Base-by-base conservation (phyloP, 1,284 basidiomycete genomes). In the Sphaerobolus stellatus region DNA sequence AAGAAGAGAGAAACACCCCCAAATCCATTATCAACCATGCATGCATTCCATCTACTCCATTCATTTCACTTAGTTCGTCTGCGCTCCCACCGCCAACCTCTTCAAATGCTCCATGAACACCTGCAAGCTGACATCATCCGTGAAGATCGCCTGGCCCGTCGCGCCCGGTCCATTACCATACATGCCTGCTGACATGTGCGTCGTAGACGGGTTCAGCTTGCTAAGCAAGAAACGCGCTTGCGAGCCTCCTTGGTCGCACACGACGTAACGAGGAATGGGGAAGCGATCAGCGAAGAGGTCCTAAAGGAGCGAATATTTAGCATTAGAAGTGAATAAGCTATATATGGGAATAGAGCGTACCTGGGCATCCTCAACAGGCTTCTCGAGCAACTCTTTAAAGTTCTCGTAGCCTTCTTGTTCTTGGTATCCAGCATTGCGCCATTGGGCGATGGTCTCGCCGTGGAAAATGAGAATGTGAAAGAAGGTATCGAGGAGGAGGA, bases 381-480 rank as follows among this genome's bases (percentile, higher is more conserved):
- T 76, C 66, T 94, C 92, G 34, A 99, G 80, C 54, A 98, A 76
- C 73, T 98, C 94, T 68, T 94, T 94, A 75, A 99, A 94, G 75
- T 98, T 98, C 71, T 98, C 97, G 64, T 99, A 98, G 31, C 94
- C 96, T 68, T 98, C 96, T 73, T 98, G 95, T 8, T 99, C 95
- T 68, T 99, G 97, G 69, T 99, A 99, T 6, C 95, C 94, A n/a
- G 94, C 93, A 74, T 99, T 98, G 55, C 96, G 84, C 97, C 97
- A 99, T 71, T 95, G 90, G 0, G 96, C 94, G 52, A 99, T 83
- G 16, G 94, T 94, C 72, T 96, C 94, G 28, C 97, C 97, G 69
- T 99, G 95, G 90, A 98, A 99, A 73, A 99, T 99, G 66, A 99
- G 88, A 63, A 99, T 98, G 71, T 99, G 97, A 92, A 99, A 99